Conservation (phyloP, 805 yeast genomes). For the Lachancea mirantina region DNA sequence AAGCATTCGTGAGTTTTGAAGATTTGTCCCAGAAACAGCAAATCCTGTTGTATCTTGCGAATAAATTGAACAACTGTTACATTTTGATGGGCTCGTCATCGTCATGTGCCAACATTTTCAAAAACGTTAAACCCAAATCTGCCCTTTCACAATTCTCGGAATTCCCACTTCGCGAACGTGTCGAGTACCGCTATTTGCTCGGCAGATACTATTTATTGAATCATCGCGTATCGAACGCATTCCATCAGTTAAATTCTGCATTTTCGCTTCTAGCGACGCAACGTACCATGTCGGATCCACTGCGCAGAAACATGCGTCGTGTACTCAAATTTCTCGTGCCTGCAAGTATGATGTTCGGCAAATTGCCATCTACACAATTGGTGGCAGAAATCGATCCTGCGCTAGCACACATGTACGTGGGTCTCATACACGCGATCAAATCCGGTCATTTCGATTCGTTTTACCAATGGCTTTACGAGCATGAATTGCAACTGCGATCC, state of each 20-base stretch:
- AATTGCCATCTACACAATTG: slow-evolving; percentile 36
- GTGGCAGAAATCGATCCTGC: slow-evolving; percentile 20
- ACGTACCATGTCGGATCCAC: slow-evolving; percentile 23
- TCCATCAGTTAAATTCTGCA: slow-evolving; percentile 50
- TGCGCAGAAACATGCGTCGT: slow-evolving; percentile 23
- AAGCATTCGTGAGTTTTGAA: slow-evolving; percentile 14
- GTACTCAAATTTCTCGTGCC: slow-evolving; percentile 47
- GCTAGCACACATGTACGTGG: slow-evolving; percentile 32
- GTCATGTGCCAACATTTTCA: slow-evolving; percentile 31
- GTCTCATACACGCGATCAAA: slow-evolving; percentile 33
- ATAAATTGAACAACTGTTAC: slow-evolving; percentile 48
- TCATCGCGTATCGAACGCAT: slow-evolving; percentile 45
- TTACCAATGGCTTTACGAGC: slow-evolving; percentile 26
- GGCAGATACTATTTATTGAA: slow-evolving; percentile 51
- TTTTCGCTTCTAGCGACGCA: slow-evolving; percentile 32
- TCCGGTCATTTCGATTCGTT: slow-evolving; percentile 39
- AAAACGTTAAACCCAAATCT: slow-evolving; percentile 48
- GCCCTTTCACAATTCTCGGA: slow-evolving; percentile 40
- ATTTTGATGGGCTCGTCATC: slow-evolving; percentile 37
- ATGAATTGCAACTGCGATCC: slow-evolving; percentile 28
- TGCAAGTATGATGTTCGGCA: slow-evolving; percentile 47
- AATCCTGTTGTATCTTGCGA: slow-evolving; percentile 48
- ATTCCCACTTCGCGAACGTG: slow-evolving; percentile 41
- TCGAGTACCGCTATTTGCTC: slow-evolving; percentile 49
- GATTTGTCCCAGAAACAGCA: slow-evolving; percentile 34